Conservation (phyloP, 371 early-diverging fungal genomes). For the Syncephalastrum racemosum region DNA sequence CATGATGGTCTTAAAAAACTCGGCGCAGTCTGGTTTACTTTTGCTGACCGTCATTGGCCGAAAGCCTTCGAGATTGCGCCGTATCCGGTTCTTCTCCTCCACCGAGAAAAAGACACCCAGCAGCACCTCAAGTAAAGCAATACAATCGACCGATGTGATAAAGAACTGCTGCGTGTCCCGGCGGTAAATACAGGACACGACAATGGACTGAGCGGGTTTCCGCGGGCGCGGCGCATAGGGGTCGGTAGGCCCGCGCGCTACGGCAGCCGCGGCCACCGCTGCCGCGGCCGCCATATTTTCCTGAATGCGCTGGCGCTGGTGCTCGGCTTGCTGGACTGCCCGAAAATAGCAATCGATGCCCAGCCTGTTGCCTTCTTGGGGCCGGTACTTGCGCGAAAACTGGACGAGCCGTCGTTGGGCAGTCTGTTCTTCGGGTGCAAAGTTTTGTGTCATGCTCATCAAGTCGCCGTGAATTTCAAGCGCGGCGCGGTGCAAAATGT, state of each 20-base stretch:
- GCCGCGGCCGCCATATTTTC: slow-evolving; percentile 20
- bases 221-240: not conserved
- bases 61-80: slow-evolving; percentile 82
- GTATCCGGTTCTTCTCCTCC: slow-evolving; percentile 85
- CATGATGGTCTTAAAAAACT: slow-evolving; percentile 83
- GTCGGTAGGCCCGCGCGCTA: slow-evolving; percentile 2
- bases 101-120: slow-evolving; percentile 77
- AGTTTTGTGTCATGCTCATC: slow-evolving; percentile 58
- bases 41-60: slow-evolving; percentile 79
- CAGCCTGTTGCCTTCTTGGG: slow-evolving; percentile 8
- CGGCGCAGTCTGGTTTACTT: slow-evolving; percentile 69
- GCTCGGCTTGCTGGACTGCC: slow-evolving; percentile 46
- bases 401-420: slow-evolving; percentile 71
- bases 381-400: slow-evolving; percentile 49
- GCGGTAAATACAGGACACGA: slow-evolving; percentile 85
- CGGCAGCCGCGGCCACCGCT: slow-evolving; percentile 16
- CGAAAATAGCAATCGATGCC: slow-evolving; percentile 40
- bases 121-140: slow-evolving; percentile 72
- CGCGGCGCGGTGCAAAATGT: slow-evolving; percentile 69
- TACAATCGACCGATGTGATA: slow-evolving; percentile 81
- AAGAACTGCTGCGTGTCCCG: slow-evolving; percentile 71
- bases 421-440: slow-evolving; percentile 65
- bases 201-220: slow-evolving; percentile 26
- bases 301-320: slow-evolving; percentile 20
- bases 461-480: slow-evolving; percentile 65